Conservation (phyloP, 176 grass and related monocot genomes). For the Musa schizocarpa region DNA sequence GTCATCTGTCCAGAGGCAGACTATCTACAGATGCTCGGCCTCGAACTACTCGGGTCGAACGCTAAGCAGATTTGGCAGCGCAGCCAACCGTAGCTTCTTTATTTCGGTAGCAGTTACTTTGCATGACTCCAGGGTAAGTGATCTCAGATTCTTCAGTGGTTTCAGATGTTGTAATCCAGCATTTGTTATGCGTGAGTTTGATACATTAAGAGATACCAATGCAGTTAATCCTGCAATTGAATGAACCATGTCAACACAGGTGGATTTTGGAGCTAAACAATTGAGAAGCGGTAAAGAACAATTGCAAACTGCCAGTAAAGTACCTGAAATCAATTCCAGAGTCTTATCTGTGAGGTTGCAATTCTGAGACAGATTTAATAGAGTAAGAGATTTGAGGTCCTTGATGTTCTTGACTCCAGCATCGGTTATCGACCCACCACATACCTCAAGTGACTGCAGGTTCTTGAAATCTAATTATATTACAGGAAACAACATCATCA, state of each 20-base stretch:
- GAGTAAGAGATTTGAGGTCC: conserved; percentile 60
- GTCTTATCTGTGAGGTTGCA: conserved; percentile 67
- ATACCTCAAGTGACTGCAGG: conserved; percentile 72
- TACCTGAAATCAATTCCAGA: conserved; percentile 78
- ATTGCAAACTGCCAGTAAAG: background rate
- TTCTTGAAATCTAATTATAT: conserved; percentile 76
- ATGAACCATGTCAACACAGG: background rate
- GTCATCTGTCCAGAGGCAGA: background rate
- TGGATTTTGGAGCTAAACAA: background rate
- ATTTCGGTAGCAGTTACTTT: conserved; percentile 72
- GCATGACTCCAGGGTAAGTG: conserved; percentile 71
- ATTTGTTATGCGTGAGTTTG: conserved; percentile 69
- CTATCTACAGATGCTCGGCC: background rate
- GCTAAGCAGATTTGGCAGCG: conserved; percentile 67
- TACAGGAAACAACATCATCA: background rate
- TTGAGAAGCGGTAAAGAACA: background rate
- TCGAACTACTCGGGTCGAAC: conserved; percentile 48
- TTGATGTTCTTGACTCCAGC: conserved; percentile 95
- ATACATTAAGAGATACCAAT: conserved; percentile 66
- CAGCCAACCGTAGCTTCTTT: conserved; percentile 67
- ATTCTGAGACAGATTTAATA: conserved; percentile 91
- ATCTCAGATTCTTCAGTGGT: conserved; percentile 56
- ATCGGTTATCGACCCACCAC: conserved; percentile 68
- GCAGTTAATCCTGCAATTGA: conserved; percentile 56
- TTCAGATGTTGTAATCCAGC: conserved; percentile 74